phyloP scores from a whole-genome alignment of 805 yeast species.

The Zygosaccharomyces kombuchaensis region DNA sequence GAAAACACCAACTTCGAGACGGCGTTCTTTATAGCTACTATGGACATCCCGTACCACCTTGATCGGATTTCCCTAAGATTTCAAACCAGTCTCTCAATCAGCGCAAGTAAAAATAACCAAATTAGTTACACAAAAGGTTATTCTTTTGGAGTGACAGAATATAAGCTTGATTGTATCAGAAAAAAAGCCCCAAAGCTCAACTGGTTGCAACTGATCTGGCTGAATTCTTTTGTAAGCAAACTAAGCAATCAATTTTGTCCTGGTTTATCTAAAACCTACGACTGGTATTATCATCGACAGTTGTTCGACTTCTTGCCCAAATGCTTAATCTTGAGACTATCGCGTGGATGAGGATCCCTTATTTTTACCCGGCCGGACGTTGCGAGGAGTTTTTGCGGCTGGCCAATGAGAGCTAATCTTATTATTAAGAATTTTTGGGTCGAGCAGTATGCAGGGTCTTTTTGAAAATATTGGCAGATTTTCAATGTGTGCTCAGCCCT shows the following conservation, averaged over 20 bases:
- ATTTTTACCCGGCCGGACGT: not conserved
- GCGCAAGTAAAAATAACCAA: not conserved
- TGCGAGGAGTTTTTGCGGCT: not conserved
- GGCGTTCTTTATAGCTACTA: constrained; percentile 32
- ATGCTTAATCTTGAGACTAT: not conserved
- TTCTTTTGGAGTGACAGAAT: not conserved
- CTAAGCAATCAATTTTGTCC: not conserved
- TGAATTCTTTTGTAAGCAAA: not conserved
- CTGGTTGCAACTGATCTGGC: not conserved
- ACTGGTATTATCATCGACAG: not conserved
- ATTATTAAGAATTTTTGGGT: not conserved
- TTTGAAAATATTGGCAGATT: not conserved
- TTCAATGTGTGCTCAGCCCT: no score
- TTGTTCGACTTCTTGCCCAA: not conserved
- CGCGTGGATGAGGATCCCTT: not conserved
- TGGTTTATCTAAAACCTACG: not conserved
- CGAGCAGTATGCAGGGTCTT: not conserved
- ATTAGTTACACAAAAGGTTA: not conserved
- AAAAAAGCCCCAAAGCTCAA: not conserved
- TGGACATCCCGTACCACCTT: constrained; percentile 23
- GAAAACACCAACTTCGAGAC: constrained; percentile 18
- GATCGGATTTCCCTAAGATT: not conserved
- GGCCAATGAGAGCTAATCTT: not conserved
- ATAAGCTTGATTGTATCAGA: not conserved
- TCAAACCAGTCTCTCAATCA: not conserved